phyloP scores from a whole-genome alignment of 371 early-diverging fungal genomes.

The Haplosporangium sp. region DNA sequence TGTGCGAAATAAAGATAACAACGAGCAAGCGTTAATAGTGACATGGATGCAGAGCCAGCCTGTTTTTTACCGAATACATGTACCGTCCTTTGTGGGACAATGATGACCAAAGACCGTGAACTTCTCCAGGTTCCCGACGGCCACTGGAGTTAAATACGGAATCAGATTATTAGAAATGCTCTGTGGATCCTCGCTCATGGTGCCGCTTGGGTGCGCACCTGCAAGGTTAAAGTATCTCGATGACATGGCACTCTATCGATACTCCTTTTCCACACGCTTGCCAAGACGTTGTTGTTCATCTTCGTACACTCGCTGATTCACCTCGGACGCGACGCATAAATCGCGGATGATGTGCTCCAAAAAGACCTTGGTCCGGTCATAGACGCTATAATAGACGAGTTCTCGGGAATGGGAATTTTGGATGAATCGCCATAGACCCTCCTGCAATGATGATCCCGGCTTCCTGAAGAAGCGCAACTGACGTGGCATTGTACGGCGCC shows the following conservation, averaged over 20 bases:
- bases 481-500: too few relatives aligned
- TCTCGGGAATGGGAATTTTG: slow-evolving; percentile 57
- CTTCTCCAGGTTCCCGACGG: slow-evolving; percentile 77
- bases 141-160: slow-evolving; percentile 87
- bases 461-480: too few relatives aligned
- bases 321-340: slow-evolving; percentile 63
- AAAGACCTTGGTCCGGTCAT: slow-evolving; percentile 84
- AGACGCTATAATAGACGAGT: slow-evolving; percentile 60
- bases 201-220: slow-evolving; percentile 87
- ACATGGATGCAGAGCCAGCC: background rate
- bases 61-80: slow-evolving; percentile 80
- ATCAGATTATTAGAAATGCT: slow-evolving; percentile 89
- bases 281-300: slow-evolving; percentile 18
- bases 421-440: slow-evolving; percentile 65
- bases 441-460: too few relatives aligned
- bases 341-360: slow-evolving; percentile 86
- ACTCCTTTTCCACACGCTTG: slow-evolving; percentile 14
- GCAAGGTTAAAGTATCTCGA: slow-evolving; percentile 95
- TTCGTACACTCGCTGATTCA: slow-evolving; percentile 34
- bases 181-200: slow-evolving; percentile 87
- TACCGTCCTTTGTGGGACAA: slow-evolving; percentile 90
- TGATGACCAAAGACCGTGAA: slow-evolving; percentile 86
- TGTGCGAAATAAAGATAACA: slow-evolving; percentile 3
- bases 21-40: background rate
- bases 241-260: slow-evolving; percentile 76